Evolutionary conservation across 768 basidiomycete genomes (phyloP).

Genomic region (Psilocybe cyanescens): DNA sequence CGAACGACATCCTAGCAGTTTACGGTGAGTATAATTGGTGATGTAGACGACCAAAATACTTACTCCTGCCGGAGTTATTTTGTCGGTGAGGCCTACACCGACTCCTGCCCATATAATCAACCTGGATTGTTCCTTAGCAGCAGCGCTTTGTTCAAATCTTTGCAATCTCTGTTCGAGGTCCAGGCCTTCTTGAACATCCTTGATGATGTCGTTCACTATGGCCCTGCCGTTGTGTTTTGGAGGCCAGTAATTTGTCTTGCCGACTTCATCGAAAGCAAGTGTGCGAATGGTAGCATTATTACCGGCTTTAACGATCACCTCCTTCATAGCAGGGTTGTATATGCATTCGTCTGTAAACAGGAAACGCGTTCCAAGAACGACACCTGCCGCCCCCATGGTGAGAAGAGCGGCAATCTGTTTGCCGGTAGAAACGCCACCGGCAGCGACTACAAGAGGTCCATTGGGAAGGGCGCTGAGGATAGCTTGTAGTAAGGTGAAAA

Average conservation of each 20-base stretch:
- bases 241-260: constrained; percentile 47
- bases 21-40: neutral
- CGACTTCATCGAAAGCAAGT: constrained; percentile 45
- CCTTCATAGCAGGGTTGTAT: constrained; percentile 25
- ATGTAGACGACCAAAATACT: neutral
- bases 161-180: constrained; percentile 32
- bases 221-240: constrained; percentile 46
- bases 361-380: constrained; percentile 62
- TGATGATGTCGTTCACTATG: constrained; percentile 38
- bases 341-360: constrained; percentile 53
- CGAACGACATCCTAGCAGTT: neutral
- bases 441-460: constrained; percentile 55
- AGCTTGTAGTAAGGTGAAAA: constrained; percentile 49
- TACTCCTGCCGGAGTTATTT: constrained; percentile 34
- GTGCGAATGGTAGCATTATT: constrained; percentile 41
- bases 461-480: constrained; percentile 41
- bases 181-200: constrained; percentile 27
- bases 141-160: constrained; percentile 31
- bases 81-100: constrained; percentile 39
- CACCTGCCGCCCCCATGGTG: constrained; percentile 56
- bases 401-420: constrained; percentile 54
- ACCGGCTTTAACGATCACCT: constrained; percentile 26
- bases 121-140: constrained; percentile 31
- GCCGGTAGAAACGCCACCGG: constrained; percentile 62
- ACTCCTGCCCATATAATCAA: constrained; percentile 48